Evolutionary conservation across 2,329 filamentous ascomycete species (phyloP), one percentile per base, ranked within the genome.

Genomic region (Didymella arachidicola): DNA sequence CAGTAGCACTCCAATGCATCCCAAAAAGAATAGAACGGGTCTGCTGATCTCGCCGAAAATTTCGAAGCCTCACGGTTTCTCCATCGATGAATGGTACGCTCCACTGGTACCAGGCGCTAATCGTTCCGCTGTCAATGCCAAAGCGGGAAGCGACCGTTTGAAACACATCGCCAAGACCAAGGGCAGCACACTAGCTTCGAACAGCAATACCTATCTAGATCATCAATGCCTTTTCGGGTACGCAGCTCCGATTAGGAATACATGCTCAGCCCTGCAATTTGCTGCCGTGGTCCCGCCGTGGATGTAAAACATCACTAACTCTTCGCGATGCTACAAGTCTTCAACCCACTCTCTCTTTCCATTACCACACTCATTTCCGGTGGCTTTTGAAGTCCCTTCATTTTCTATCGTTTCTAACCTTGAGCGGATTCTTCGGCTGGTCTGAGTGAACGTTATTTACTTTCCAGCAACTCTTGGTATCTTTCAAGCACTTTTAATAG

Each of bases 341-440:
- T 18, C 25, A 44, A 47, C 10, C 19, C 45, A 46, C 44, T 22
- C 41, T 45, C 45, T 39, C 19, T 53, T 41, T 45, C 5, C 30
- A 44, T 10, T 19, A 34, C 10, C 14, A 54, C 54, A 53, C 30
- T 62, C 60, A 7, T 60, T 61, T 12, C 59, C 39, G 27, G 50
- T 7, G 27, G 26, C 48, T 51, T 52, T 51, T 48, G 50, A 58
- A 27, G 12, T 44, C 32, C 38, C 26, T 30, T 53, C 44, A 27
- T 60, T 57, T 66, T 60, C 58, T 47, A 44, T 67, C 59, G 29
- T 62, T 62, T 30, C 57, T 52, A 29, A 64, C 18, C 46, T 61
- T 67, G 66, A 68, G 57, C 63, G 54, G 39, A 57, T 57, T 67
- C 55, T 58, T 65, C 57, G 67, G 63, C 67, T 65, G 64, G 67